Evolutionary conservation across 1,139 yeast species (phyloP).

Genomic region (Debaryomyces subglobosus): DNA sequence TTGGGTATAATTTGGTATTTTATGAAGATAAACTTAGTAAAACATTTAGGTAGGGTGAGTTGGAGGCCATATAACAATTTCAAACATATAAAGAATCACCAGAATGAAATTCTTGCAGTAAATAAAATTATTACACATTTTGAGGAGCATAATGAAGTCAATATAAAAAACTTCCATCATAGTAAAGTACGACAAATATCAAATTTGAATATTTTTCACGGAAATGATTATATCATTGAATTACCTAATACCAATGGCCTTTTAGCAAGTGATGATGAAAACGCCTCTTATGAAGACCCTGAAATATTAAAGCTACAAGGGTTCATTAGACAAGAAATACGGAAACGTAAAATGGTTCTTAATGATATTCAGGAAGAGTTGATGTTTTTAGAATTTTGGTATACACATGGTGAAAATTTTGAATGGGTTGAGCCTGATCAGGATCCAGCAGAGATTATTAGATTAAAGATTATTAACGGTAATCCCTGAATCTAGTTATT

Average conservation of each 20-base stretch:
- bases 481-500: neutral
- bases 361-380: constrained; percentile 40
- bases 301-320: constrained; percentile 20
- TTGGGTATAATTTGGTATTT: constrained; percentile 12
- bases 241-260: constrained; percentile 17
- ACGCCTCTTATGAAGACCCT: constrained; percentile 11
- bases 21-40: constrained; percentile 18
- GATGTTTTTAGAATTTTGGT: constrained; percentile 42
- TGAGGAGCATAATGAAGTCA: constrained; percentile 45
- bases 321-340: constrained; percentile 29
- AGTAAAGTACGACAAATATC: constrained; percentile 31
- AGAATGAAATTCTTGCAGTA: constrained; percentile 31
- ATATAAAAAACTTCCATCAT: constrained; percentile 41
- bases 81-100: constrained; percentile 25
- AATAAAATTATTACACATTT: constrained; percentile 40
- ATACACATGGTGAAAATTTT: constrained; percentile 38
- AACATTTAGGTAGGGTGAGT: constrained; percentile 30
- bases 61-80: constrained; percentile 38
- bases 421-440: constrained; percentile 54
- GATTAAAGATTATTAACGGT: constrained; percentile 10
- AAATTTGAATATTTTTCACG: constrained; percentile 21
- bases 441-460: constrained; percentile 44
- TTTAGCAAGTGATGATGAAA: constrained; percentile 5
- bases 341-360: constrained; percentile 32
- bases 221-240: constrained; percentile 33